These are phyloP conservation scores for Gremmenia infestans DNA, from an alignment of 2,329 filamentous ascomycete species.

Conservation along the genomic window DNA sequence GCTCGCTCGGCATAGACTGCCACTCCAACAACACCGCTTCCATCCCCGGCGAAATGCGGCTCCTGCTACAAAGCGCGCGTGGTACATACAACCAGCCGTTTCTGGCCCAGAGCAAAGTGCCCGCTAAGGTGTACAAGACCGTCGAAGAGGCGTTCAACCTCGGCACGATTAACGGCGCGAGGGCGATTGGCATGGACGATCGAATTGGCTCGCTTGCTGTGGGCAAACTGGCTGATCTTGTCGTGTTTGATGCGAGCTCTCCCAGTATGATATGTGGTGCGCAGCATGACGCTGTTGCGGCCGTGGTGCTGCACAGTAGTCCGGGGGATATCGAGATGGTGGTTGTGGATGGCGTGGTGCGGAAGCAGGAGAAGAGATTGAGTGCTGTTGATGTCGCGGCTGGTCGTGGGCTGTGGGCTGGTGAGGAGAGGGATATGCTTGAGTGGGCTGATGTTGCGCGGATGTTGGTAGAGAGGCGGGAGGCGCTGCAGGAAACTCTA, in stretches of 20 bases:
- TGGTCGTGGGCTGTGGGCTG: conserved; percentile 10
- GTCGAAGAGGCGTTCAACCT: conserved; percentile 45
- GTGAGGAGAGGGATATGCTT: conserved; percentile 18
- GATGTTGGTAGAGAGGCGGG: conserved; percentile 28
- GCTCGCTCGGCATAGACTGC: conserved; percentile 34
- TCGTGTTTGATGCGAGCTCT: conserved; percentile 40
- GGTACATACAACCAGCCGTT: conserved; percentile 29
- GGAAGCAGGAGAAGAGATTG: conserved; percentile 32
- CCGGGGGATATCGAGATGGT: conserved; percentile 39
- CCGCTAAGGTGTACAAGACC: conserved; percentile 27
- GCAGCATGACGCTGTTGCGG: conserved; percentile 38
- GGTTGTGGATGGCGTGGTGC: conserved; percentile 38
- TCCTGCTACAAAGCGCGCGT: conserved; percentile 31
- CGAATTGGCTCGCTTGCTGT: conserved; percentile 41
- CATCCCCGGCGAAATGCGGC: conserved; percentile 33
- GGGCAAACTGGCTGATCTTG: conserved; percentile 44
- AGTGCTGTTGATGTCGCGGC: conserved; percentile 7
- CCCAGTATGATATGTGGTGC: conserved; percentile 38
- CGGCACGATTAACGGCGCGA: conserved; percentile 42
- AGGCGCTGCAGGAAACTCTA: conserved; percentile 29
- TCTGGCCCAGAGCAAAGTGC: conserved; percentile 22
- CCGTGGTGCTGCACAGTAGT: conserved; percentile 39
- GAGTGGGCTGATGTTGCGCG: conserved; percentile 31
- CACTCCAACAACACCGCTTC: conserved; percentile 29
- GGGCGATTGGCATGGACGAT: conserved; percentile 37